These are phyloP conservation scores for Yarrowia hollandica DNA, from an alignment of 805 yeast genomes.

Conservation along the genomic window DNA sequence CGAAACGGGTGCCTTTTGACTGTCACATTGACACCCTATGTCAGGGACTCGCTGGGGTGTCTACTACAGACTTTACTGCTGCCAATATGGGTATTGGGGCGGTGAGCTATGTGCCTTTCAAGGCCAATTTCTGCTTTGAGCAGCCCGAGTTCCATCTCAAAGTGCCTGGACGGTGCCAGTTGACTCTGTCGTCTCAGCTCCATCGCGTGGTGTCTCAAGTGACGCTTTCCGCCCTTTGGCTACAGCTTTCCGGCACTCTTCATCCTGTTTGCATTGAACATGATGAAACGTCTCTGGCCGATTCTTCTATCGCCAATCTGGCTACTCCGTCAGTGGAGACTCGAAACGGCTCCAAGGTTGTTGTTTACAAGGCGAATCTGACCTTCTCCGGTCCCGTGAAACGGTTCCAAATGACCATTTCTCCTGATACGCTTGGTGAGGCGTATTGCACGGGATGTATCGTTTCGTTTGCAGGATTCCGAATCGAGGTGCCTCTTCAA, in stretches of 20 bases:
- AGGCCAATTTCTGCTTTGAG: conserved; percentile 33
- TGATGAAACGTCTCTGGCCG: conserved; percentile 26
- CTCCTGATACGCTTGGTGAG: conserved; percentile 5
- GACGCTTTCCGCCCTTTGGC: conserved; percentile 17
- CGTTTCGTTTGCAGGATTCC: conserved; percentile 4
- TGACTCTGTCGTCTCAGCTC: conserved; percentile 31
- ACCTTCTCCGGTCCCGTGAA: conserved; percentile 1
- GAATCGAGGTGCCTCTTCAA: conserved; percentile 21
- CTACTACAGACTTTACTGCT: not conserved
- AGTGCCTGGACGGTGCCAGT: conserved; percentile 32
- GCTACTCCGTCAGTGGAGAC: conserved; percentile 2
- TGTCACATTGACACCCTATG: not conserved
- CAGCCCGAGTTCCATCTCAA: conserved; percentile 32
- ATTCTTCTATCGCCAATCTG: not conserved
- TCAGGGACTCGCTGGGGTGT: not conserved
- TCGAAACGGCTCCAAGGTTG: conserved; percentile 16
- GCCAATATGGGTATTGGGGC: conserved; percentile 21
- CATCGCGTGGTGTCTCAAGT: conserved; percentile 13
- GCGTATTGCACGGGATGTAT: conserved; percentile 26
- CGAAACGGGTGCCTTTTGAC: conserved; percentile 3
- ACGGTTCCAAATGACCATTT: conserved; percentile 14
- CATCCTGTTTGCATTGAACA: conserved; percentile 29
- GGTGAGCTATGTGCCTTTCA: conserved; percentile 28
- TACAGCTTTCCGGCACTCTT: conserved; percentile 29
- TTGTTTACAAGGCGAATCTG: conserved; percentile 23